phyloP scores from a whole-genome alignment of 108 stramenopile genomes.

The Nannochloropsis salina region DNA sequence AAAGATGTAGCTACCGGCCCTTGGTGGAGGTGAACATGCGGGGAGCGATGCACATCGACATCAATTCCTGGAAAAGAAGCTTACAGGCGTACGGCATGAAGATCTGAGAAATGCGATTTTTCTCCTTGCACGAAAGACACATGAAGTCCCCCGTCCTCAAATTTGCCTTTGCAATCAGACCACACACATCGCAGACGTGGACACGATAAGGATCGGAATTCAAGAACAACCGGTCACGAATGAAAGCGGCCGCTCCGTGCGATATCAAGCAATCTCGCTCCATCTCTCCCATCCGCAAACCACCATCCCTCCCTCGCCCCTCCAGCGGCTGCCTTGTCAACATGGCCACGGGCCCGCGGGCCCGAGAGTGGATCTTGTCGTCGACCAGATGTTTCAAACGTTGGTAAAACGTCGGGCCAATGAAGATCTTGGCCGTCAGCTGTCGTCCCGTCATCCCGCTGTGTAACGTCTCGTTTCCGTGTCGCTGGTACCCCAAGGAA shows the following conservation, averaged over 20 bases:
- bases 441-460: slow-evolving; percentile 94
- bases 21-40: slow-evolving; percentile 21
- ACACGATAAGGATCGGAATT: slow-evolving; percentile 94
- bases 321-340: slow-evolving; percentile 97
- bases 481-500: slow-evolving; percentile 88
- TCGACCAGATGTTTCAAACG: slow-evolving; percentile 99
- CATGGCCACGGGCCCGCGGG: slow-evolving; percentile 94
- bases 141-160: slow-evolving; percentile 92
- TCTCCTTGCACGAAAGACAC: slow-evolving; percentile 51
- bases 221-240: slow-evolving; percentile 94
- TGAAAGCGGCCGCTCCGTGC: slow-evolving; percentile 96
- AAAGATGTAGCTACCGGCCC: not conserved
- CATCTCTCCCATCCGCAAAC: slow-evolving; percentile 99
- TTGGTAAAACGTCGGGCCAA: slow-evolving; percentile 99
- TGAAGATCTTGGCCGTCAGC: slow-evolving; percentile 88
- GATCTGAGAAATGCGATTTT: slow-evolving; percentile 41
- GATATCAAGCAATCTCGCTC: slow-evolving; percentile 99
- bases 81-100: slow-evolving; percentile 63
- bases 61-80: slow-evolving; percentile 64
- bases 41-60: slow-evolving; percentile 61
- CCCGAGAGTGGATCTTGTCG: slow-evolving; percentile 97
- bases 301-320: slow-evolving; percentile 94
- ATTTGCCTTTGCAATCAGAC: slow-evolving; percentile 89
- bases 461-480: slow-evolving; percentile 96
- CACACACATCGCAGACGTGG: slow-evolving; percentile 92